Evolutionary conservation across 2,329 filamentous ascomycete genomes (phyloP), one percentile per base, ranked within the genome.

Genomic region (Lecanoromycetidae sp.): DNA sequence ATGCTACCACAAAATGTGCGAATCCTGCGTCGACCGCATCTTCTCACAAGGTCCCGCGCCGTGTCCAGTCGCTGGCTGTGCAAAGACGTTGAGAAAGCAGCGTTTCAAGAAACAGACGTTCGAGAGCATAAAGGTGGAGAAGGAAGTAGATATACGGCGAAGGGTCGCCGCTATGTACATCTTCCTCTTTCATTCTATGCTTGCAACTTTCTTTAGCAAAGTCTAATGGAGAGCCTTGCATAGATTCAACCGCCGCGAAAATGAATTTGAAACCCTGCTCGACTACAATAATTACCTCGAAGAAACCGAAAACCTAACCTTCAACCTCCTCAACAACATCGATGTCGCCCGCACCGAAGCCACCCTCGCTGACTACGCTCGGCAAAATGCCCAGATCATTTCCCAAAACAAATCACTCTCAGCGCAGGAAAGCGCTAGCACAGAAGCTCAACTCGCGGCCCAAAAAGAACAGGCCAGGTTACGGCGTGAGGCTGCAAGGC

Each of bases 1-100:
- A 72, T 98, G 91, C 76, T 98, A 98, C 72, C 91, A 98, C 72
- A 87, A 87, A 57, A 96, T 98, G 86, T 98, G 91, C 72, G 83
- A 87, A 63, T 88, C 85, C 48, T 98, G 91, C 69, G 88, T 96
- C 34, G 84, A 90, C 65, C 84, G 90, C 47, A 85, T 96, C 58
- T 98, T 96, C 74, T 84, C 83, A 29, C 81, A 86, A 46, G 91
- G 91, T 0, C 91, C 91, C 0, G 86, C 87, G 47, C 84, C 87
- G 52, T 98, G 93, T 61, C 91, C 91, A 1, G 86, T 95, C 49
- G 85, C 86, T 0, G 84, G 83, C 33, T 98, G 91, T 67, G 77
- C 80, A 61, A 82, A 84, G 63, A 96, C 87, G 1, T 74, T 98
- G 5, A 82, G 91, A 1, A 85, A 88, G 59, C 77, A 80, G 49